These are phyloP conservation scores for Phanerochaete carnosa DNA, from an alignment of 768 basidiomycete species.

Conservation along the genomic window DNA sequence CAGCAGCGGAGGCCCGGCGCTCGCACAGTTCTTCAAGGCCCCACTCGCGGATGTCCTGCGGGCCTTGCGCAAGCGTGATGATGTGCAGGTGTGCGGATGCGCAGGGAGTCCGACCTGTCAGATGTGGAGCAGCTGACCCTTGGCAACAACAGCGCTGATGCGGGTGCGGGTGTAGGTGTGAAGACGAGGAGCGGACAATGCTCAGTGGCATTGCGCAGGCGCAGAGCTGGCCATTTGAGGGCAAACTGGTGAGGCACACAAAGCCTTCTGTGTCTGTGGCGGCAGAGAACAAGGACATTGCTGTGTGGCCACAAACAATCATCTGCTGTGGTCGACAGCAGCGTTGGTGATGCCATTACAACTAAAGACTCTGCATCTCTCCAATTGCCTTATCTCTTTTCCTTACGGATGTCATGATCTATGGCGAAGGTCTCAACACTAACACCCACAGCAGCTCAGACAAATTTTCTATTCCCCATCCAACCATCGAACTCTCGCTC, in stretches of 20 bases:
- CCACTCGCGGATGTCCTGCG: constrained; percentile 42
- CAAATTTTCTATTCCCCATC: constrained; percentile 61
- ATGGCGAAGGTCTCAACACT: constrained; percentile 67
- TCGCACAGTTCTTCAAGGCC: constrained; percentile 43
- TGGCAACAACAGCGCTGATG: constrained; percentile 24
- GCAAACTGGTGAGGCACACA: constrained; percentile 31
- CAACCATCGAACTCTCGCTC: constrained; percentile 83
- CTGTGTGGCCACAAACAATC: constrained; percentile 29
- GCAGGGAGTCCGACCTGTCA: constrained; percentile 31
- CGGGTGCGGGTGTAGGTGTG: no score
- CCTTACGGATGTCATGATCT: constrained; percentile 65
- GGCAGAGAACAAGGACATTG: constrained; percentile 41
- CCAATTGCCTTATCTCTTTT: constrained; percentile 73
- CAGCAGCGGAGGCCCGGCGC: constrained; percentile 37
- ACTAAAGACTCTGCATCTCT: constrained; percentile 37
- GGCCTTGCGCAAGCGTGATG: constrained; percentile 41
- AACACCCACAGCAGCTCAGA: constrained; percentile 41
- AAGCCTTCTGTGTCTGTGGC: constrained; percentile 12
- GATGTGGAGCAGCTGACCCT: constrained; percentile 9
- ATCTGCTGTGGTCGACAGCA: constrained; percentile 15
- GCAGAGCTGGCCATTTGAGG: constrained; percentile 56
- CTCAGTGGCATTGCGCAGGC: constrained; percentile 58
- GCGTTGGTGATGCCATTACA: constrained; percentile 16
- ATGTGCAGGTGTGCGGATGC: constrained; percentile 41
- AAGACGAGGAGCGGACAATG: constrained; percentile 50